These are phyloP conservation scores for Helenozyma rhizophorensis DNA, from an alignment of 805 yeast genomes.

Conservation along the genomic window DNA sequence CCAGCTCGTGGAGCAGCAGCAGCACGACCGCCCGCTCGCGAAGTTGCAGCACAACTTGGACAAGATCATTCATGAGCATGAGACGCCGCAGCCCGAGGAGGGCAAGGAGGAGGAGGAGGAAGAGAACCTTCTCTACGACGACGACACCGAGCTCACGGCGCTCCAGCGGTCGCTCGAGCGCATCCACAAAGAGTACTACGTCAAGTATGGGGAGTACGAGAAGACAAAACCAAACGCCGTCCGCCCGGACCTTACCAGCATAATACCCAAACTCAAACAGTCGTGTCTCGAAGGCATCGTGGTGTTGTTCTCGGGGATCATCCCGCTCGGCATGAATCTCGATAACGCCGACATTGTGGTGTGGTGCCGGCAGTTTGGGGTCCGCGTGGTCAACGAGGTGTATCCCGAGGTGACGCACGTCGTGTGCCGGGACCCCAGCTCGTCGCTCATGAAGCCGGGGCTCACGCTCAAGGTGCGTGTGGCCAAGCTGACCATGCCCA, in stretches of 20 bases:
- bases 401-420: conserved; percentile 77
- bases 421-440: conserved; percentile 68
- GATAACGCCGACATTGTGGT: conserved; percentile 81
- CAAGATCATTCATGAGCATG: conserved; percentile 34
- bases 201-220: conserved; percentile 2
- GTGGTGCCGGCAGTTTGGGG: conserved; percentile 93
- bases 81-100: conserved; percentile 20
- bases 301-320: conserved; percentile 81
- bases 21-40: conserved; percentile 79
- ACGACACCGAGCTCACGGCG: conserved; percentile 69
- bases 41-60: conserved; percentile 74
- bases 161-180: conserved; percentile 57
- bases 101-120: conserved; percentile 30
- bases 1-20: conserved; percentile 72
- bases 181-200: conserved; percentile 67
- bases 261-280: conserved; percentile 71
- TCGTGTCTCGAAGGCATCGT: conserved; percentile 63
- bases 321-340: conserved; percentile 74
- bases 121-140: conserved; percentile 63
- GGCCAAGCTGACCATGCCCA: conserved; percentile 60
- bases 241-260: conserved; percentile 60
- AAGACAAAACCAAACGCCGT: conserved; percentile 8
- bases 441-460: conserved; percentile 25
- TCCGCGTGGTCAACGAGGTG: conserved; percentile 69
- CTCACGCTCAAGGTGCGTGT: conserved; percentile 77